Evolutionary conservation across 169 alveolate genomes (phyloP).

Genomic region (Sarcocystis neurona): DNA sequence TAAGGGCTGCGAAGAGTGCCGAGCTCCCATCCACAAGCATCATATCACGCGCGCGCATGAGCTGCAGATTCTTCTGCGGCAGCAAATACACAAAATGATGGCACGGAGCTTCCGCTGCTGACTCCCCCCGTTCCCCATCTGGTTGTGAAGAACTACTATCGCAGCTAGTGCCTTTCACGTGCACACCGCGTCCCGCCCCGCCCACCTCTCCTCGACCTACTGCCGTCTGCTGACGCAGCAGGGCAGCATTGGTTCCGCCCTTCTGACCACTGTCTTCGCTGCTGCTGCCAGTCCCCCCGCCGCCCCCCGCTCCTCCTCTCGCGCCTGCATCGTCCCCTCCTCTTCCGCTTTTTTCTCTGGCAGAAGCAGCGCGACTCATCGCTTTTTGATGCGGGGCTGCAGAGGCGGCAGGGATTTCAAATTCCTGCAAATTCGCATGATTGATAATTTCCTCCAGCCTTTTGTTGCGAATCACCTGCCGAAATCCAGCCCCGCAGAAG

Average conservation of each 20-base stretch:
- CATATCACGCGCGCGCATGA: slow-evolving; percentile 48
- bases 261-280: not conserved
- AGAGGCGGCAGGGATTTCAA: slow-evolving; percentile 21
- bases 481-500: slow-evolving; percentile 33
- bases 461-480: slow-evolving; percentile 50
- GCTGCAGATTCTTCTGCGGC: slow-evolving; percentile 48
- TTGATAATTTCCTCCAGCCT: slow-evolving; percentile 38
- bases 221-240: not conserved
- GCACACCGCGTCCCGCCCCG: too few species aligned
- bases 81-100: slow-evolving; percentile 49
- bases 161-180: not conserved
- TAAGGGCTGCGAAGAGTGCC: slow-evolving; percentile 28
- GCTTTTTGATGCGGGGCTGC: not conserved
- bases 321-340: not conserved
- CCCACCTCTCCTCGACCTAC: too few species aligned
- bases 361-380: not conserved
- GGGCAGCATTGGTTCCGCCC: not conserved
- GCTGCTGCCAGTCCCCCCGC: not conserved
- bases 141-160: not conserved
- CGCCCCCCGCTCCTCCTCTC: not conserved
- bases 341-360: not conserved
- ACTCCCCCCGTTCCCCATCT: not conserved
- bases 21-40: slow-evolving; percentile 49
- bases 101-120: slow-evolving; percentile 10
- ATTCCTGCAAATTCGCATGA: slow-evolving; percentile 2